These are phyloP conservation scores for Globisporangium lucens DNA, from an alignment of 352 stramenopile species.

Conservation along the genomic window DNA sequence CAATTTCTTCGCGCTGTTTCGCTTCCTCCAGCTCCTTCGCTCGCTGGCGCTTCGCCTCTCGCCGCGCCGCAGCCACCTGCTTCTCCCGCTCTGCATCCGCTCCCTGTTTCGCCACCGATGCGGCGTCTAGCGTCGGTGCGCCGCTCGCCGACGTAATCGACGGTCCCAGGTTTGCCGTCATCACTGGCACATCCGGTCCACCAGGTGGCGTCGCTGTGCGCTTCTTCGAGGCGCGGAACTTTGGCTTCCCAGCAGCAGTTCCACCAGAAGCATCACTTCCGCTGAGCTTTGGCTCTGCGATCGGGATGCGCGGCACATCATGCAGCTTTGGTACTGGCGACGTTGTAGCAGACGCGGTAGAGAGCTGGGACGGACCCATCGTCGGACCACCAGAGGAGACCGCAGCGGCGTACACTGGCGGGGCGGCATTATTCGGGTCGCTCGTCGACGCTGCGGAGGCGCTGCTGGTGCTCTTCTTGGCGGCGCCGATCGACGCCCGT, in stretches of 20 bases:
- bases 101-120: conserved; percentile 29
- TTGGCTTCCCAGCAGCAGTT: conserved; percentile 18
- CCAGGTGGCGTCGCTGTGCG: conserved; percentile 22
- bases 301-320: conserved; percentile 36
- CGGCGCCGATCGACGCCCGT: not conserved
- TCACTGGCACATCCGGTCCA: not conserved
- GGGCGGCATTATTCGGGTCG: conserved; percentile 17
- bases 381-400: not conserved
- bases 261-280: not conserved
- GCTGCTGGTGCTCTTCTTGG: conserved; percentile 10
- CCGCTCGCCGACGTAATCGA: conserved; percentile 3
- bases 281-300: conserved; percentile 42
- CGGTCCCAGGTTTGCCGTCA: conserved; percentile 5
- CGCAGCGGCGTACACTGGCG: conserved; percentile 1
- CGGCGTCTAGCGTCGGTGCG: conserved; percentile 1
- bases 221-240: conserved; percentile 45
- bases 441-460: not conserved
- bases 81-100: conserved; percentile 40
- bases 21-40: conserved; percentile 51
- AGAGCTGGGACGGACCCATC: conserved; percentile 15
- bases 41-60: conserved; percentile 54
- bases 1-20: conserved; percentile 46
- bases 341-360: conserved; percentile 11
- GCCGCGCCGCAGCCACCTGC: conserved; percentile 18
- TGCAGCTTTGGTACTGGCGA: conserved; percentile 21